Evolutionary conservation across 164 flowering plant species (phyloP).

Genomic region (Tinospora cordifolia): DNA sequence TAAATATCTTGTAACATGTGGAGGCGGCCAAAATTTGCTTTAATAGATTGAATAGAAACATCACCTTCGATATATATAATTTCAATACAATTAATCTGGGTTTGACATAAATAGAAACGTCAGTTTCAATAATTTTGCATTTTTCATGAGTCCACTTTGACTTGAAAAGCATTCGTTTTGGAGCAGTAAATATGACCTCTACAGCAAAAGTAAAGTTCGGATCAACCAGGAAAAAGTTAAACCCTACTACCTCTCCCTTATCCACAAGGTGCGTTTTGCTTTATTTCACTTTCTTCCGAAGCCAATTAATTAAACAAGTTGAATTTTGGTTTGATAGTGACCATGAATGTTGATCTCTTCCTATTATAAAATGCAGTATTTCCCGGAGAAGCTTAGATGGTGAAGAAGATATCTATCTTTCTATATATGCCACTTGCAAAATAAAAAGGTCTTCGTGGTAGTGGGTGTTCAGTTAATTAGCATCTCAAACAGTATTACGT

Average conservation of each 20-base stretch:
- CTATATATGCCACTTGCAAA: no score
- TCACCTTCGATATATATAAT: no score
- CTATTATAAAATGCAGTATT: constrained; percentile 24
- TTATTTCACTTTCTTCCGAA: background rate
- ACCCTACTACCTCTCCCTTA: constrained; percentile 35
- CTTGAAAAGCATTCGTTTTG: background rate
- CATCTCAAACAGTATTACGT: no score
- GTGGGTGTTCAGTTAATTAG: no score
- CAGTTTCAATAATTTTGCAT: background rate
- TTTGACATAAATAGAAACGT: no score
- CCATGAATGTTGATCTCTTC: background rate
- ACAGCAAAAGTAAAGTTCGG: constrained; percentile 39
- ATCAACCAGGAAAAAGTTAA: constrained; percentile 30
- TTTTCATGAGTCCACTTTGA: background rate
- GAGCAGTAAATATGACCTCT: constrained; percentile 41
- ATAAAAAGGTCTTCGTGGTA: no score
- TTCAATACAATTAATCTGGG: no score
- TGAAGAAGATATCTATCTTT: constrained; percentile 10
- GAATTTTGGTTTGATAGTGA: background rate
- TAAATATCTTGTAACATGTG: no score
- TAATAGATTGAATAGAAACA: no score
- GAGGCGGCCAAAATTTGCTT: no score
- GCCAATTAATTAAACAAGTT: background rate
- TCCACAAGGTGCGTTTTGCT: constrained; percentile 25
- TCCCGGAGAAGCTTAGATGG: constrained; percentile 32